phyloP scores from a whole-genome alignment of 1,139 yeast species.

The Taiozyma sp. region DNA sequence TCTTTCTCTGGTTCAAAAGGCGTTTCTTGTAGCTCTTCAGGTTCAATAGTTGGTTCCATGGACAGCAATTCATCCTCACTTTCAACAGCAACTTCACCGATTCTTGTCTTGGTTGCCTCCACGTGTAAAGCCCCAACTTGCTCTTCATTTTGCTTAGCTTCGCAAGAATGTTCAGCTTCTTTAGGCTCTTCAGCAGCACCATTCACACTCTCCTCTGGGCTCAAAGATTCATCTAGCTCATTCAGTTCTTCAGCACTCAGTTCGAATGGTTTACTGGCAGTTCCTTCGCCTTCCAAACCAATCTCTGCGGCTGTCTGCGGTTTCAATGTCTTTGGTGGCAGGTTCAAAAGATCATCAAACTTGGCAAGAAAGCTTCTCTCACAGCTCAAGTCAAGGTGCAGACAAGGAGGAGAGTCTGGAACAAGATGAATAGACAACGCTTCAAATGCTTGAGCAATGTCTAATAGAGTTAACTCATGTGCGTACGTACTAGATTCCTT shows the following conservation, averaged over 20 bases:
- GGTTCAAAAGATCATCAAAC: constrained; percentile 1
- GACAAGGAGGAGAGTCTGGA: constrained; percentile 7
- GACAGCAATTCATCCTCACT: not conserved
- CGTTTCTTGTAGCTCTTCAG: not conserved
- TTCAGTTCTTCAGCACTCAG: constrained; percentile 6
- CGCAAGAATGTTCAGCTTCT: not conserved
- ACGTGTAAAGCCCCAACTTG: not conserved
- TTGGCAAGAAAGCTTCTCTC: constrained; percentile 11
- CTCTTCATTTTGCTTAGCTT: not conserved
- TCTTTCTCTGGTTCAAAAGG: not conserved
- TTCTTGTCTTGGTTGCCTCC: not conserved
- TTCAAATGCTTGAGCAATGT: constrained; percentile 13
- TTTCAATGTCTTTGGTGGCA: not conserved
- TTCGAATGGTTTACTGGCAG: not conserved
- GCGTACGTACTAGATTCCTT: constrained; percentile 15
- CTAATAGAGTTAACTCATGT: constrained; percentile 12
- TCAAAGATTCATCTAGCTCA: not conserved
- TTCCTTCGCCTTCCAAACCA: not conserved
- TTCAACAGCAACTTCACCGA: not conserved
- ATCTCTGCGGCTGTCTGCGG: not conserved
- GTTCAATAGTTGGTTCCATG: not conserved
- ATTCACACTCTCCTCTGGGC: not conserved
- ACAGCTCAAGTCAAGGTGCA: constrained; percentile 11
- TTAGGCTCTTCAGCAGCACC: not conserved
- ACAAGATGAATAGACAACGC: constrained; percentile 2